phyloP scores from a whole-genome alignment of 2,329 filamentous ascomycete genomes.

The Neofusicoccum sp. region DNA sequence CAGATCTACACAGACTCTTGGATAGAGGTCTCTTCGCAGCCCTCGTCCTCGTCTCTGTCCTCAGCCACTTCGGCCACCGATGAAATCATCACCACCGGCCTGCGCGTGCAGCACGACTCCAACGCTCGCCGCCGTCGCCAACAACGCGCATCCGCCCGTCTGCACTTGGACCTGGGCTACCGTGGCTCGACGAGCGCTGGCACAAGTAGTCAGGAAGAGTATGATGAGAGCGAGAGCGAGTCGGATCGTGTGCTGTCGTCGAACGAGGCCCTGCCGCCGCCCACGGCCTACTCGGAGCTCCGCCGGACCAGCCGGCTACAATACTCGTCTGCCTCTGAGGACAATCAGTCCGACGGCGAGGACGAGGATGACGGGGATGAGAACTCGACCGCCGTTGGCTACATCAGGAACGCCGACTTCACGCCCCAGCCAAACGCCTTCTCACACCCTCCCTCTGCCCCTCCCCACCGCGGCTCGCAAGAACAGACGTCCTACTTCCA shows the following conservation, averaged over 20 bases:
- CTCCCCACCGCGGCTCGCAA: constrained; percentile 42
- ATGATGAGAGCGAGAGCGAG: constrained; percentile 89
- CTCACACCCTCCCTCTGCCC: constrained; percentile 70
- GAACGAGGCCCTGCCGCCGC: constrained; percentile 55
- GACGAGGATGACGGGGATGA: constrained; percentile 53
- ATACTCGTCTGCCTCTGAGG: constrained; percentile 36
- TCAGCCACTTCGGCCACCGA: constrained; percentile 75
- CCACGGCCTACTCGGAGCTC: constrained; percentile 29
- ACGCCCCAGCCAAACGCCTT: constrained; percentile 91
- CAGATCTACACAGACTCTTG: constrained; percentile 66
- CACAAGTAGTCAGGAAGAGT: constrained; percentile 84
- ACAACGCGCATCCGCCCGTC: constrained; percentile 33
- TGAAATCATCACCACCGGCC: constrained; percentile 86
- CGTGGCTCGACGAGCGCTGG: constrained; percentile 37
- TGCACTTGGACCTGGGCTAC: constrained; percentile 30
- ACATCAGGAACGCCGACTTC: constrained; percentile 60
- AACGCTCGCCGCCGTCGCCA: constrained; percentile 52
- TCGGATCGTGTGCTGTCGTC: constrained; percentile 70
- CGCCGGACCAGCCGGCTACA: constrained; percentile 26
- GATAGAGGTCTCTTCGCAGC: constrained; percentile 90
- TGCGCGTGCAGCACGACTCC: constrained; percentile 68
- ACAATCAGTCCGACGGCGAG: constrained; percentile 36
- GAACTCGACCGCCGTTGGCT: constrained; percentile 77
- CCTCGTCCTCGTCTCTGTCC: constrained; percentile 89
- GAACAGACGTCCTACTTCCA: constrained; percentile 36